Conservation (phyloP, 441 rosid genomes). For the Sinapis alba region DNA sequence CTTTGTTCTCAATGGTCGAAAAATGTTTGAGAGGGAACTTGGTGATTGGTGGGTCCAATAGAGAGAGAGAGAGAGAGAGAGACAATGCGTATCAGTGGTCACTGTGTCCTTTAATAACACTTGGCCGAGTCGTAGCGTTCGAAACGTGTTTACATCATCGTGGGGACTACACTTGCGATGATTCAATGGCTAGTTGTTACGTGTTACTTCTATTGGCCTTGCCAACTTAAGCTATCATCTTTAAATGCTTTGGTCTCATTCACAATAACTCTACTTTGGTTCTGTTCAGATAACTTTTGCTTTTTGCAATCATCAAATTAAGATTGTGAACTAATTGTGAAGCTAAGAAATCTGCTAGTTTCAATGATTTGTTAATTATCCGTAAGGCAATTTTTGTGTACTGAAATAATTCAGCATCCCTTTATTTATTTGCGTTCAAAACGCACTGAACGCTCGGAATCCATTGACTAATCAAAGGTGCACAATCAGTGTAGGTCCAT, state of each 20-base stretch:
- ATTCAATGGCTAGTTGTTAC: conserved; percentile 14
- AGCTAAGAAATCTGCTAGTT: neutral
- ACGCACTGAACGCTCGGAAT: neutral
- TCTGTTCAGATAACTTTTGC: neutral
- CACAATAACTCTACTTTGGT: neutral
- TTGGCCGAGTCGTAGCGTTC: conserved; percentile 36
- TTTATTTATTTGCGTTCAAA: neutral
- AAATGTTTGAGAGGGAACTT: conserved; percentile 12
- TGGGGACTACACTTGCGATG: conserved; percentile 17
- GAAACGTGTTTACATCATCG: conserved; percentile 9
- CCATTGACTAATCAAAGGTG: conserved; percentile 2
- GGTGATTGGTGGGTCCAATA: conserved; percentile 30
- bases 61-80: conserved; percentile 7
- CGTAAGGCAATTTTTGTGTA: neutral
- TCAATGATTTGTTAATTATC: neutral
- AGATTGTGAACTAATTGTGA: neutral
- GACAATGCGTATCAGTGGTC: conserved; percentile 30
- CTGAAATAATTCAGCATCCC: neutral
- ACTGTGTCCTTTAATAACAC: conserved; percentile 19
- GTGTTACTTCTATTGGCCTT: conserved; percentile 25
- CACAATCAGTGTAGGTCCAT: conserved; percentile 24
- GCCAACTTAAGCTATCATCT: conserved; percentile 30
- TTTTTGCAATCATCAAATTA: neutral
- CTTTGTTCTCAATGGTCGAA: neutral
- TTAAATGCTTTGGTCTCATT: conserved; percentile 26